Evolutionary conservation across 2,329 filamentous ascomycete species (phyloP), one percentile per base, ranked within the genome.

Genomic region (Acrodontium crateriforme): DNA sequence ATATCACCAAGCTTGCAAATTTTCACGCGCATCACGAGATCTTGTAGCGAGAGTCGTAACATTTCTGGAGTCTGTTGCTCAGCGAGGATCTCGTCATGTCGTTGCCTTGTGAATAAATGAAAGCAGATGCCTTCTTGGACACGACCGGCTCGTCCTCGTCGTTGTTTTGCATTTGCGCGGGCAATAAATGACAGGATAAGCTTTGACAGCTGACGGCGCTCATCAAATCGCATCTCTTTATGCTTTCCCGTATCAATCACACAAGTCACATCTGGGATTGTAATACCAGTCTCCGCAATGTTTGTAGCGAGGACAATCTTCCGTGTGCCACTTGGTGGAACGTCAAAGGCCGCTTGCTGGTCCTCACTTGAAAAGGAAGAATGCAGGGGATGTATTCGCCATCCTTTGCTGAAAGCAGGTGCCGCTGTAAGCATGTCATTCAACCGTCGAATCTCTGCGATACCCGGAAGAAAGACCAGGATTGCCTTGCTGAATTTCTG

Each of bases 231-330:
- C 87, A 94, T 94, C 54, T 93, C 87, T 40, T 91, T 84, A 55
- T 95, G 87, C 54, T 93, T 95, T 31, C 89, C 89, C 1, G 84
- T 85, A 53, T 98, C 89, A 33, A 98, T 79, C 24, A 98, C 89
- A 44, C 85, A 93, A 1, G 89, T 95, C 16, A 98, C 82, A 50
- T 98, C 89, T 1, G 89, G 89, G 40, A 98, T 98, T 0, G 89
- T 98, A 48, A 98, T 93, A 60, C 89, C 89, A 1, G 89, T 98
- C 54, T 98, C 89, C 4, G 89, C 89, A 52, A 98, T 98, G 49
- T 98, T 98, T 9, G 89, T 98, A 2, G 89, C 85, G 30, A 98
- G 68, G 2, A 98, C 87, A 38, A 98, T 89, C 58, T 98, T 98
- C 37, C 85, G 71, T 31, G 74, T 65, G 1, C 87, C 87, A 3